These are phyloP conservation scores for Amylocarpus encephaloides DNA, from an alignment of 2,329 filamentous ascomycete species.

Conservation along the genomic window DNA sequence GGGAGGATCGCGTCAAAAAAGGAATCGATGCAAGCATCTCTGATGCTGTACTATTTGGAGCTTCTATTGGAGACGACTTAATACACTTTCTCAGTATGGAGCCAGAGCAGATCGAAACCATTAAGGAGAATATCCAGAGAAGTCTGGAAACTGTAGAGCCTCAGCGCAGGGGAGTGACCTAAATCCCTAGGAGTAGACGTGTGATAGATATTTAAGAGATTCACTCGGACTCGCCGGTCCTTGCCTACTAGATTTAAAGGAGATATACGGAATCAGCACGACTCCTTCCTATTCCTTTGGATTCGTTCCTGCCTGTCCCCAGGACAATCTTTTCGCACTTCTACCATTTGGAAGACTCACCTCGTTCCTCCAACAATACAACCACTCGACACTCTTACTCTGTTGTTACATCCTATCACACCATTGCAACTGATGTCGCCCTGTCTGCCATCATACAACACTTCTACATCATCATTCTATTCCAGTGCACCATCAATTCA, in stretches of 20 bases:
- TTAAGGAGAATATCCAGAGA: conserved; percentile 53
- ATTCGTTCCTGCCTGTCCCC: background rate
- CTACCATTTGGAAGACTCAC: too few relatives aligned
- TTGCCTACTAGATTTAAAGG: too few relatives aligned
- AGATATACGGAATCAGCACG: too few relatives aligned
- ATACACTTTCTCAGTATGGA: conserved; percentile 63
- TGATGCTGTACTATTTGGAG: conserved; percentile 73
- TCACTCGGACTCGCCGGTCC: too few relatives aligned
- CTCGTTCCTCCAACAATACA: too few relatives aligned
- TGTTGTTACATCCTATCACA: background rate
- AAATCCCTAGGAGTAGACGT: conserved; percentile 21
- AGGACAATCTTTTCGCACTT: too few relatives aligned
- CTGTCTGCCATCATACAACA: background rate
- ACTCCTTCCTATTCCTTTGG: too few relatives aligned
- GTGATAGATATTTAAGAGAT: background rate
- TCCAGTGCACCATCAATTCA: conserved; percentile 22
- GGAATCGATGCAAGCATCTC: conserved; percentile 71
- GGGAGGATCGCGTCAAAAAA: conserved; percentile 81
- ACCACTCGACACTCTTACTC: background rate
- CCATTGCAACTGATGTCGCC: background rate
- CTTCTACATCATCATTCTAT: conserved; percentile 6
- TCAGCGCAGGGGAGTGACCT: conserved; percentile 22
- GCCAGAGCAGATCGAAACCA: conserved; percentile 48
- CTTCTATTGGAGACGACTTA: conserved; percentile 60
- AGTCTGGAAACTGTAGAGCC: conserved; percentile 35